Evolutionary conservation across 1,284 basidiomycete species (phyloP).

Genomic region (Violaceomyces palustris): DNA sequence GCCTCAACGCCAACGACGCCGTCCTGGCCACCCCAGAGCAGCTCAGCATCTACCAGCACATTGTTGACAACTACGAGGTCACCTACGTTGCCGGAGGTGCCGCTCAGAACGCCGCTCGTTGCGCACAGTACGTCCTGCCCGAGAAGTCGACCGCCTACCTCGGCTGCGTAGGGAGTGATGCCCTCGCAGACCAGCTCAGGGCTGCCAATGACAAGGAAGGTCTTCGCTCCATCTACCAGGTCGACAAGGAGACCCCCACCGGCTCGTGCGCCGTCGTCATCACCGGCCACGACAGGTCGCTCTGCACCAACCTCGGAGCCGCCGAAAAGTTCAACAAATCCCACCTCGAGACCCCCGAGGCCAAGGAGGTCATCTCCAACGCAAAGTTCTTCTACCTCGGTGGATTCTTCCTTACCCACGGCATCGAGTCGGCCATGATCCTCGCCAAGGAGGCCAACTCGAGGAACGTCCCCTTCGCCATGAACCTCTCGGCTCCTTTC

Average conservation of each 20-base stretch:
- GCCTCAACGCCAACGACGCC: constrained; percentile 89
- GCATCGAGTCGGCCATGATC: constrained; percentile 68
- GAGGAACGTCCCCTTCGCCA: constrained; percentile 62
- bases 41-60: constrained; percentile 69
- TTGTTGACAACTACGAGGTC: constrained; percentile 71
- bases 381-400: constrained; percentile 91
- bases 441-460: constrained; percentile 76
- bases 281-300: constrained; percentile 87
- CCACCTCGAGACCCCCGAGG: constrained; percentile 72
- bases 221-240: constrained; percentile 80
- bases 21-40: constrained; percentile 91
- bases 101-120: constrained; percentile 91
- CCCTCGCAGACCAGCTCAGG: constrained; percentile 80
- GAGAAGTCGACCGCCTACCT: constrained; percentile 86
- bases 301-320: constrained; percentile 82
- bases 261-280: constrained; percentile 95
- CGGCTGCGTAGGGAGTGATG: constrained; percentile 88
- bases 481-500: constrained; percentile 97
- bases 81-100: constrained; percentile 96
- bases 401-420: constrained; percentile 96
- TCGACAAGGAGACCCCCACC: constrained; percentile 79
- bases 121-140: constrained; percentile 70
- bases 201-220: constrained; percentile 92
- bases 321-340: constrained; percentile 81
- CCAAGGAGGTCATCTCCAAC: constrained; percentile 70